Evolutionary conservation across 306 rosid genomes (phyloP).

Genomic region (Cucumis hystrix): DNA sequence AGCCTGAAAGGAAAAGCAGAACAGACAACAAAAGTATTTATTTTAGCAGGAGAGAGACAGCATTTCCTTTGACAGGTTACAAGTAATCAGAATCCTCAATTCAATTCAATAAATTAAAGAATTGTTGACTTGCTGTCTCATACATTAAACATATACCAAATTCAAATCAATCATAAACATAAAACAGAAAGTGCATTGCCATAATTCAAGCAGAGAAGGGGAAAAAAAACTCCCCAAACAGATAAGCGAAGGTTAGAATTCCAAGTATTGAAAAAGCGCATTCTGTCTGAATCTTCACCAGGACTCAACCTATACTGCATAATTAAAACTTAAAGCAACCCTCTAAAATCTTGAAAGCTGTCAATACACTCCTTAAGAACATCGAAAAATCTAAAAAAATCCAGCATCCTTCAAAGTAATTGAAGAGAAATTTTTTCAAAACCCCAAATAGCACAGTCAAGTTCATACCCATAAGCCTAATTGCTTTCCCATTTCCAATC

Average conservation of each 20-base stretch:
- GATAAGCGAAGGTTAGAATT: constrained; percentile 19
- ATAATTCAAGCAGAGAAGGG: constrained; percentile 22
- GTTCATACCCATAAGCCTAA: background rate
- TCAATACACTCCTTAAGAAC: background rate
- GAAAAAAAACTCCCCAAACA: constrained; percentile 10
- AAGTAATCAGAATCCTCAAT: constrained; percentile 29
- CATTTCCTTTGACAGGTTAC: constrained; percentile 19
- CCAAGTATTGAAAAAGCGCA: constrained; percentile 12
- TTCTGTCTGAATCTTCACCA: constrained; percentile 47
- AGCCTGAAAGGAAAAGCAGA: background rate
- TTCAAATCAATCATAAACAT: constrained; percentile 17
- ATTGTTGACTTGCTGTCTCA: constrained; percentile 22
- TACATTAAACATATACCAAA: constrained; percentile 9
- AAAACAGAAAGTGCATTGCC: constrained; percentile 21
- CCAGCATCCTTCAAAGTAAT: background rate
- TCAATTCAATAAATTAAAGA: constrained; percentile 23
- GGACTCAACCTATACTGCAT: constrained; percentile 18
- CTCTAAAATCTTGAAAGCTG: background rate
- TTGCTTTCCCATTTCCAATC: background rate
- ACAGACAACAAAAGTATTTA: constrained; percentile 3
- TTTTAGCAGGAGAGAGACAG: constrained; percentile 21
- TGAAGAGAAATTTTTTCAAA: background rate
- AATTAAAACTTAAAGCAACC: constrained; percentile 19
- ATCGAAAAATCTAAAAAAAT: background rate
- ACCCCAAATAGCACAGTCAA: background rate